phyloP scores from a whole-genome alignment of 345 rosid genomes.

The Nasturtium officinale region DNA sequence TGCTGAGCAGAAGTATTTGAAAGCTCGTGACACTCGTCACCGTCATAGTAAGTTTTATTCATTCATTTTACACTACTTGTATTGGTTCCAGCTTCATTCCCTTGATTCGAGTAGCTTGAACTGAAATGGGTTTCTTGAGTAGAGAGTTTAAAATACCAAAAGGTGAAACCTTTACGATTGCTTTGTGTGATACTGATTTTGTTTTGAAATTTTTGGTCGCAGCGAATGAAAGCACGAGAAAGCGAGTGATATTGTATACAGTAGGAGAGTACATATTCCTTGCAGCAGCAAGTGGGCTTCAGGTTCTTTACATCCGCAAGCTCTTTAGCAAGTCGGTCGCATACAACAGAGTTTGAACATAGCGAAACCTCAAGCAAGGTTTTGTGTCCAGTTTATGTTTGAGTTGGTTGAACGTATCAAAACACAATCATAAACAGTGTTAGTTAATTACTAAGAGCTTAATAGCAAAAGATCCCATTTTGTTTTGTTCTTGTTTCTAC shows the following conservation, averaged over 20 bases:
- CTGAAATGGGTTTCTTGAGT: background rate
- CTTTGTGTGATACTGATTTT: background rate
- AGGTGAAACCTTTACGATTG: constrained; percentile 5
- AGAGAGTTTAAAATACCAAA: background rate
- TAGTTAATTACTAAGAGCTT: constrained; percentile 31
- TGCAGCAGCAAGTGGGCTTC: constrained; percentile 71
- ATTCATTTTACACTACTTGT: background rate
- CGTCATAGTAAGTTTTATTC: constrained; percentile 70
- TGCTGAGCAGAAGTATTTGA: constrained; percentile 90
- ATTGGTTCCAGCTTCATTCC: background rate
- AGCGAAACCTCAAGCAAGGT: background rate
- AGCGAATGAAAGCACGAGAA: constrained; percentile 96
- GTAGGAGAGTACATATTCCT: constrained; percentile 74
- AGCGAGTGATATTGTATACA: constrained; percentile 82
- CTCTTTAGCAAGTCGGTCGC: constrained; percentile 96
- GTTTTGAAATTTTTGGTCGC: constrained; percentile 39
- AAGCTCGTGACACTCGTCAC: constrained; percentile 91
- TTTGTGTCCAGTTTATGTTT: constrained; percentile 5
- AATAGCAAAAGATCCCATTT: constrained; percentile 20
- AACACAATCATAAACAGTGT: constrained; percentile 26
- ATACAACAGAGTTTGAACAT: constrained; percentile 77
- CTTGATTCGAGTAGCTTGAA: background rate
- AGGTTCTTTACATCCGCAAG: constrained; percentile 77
- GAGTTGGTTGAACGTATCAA: constrained; percentile 8
- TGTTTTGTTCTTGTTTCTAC: background rate